Conservation (phyloP, 352 stramenopile species). For the Elongisporangium senticosum region DNA sequence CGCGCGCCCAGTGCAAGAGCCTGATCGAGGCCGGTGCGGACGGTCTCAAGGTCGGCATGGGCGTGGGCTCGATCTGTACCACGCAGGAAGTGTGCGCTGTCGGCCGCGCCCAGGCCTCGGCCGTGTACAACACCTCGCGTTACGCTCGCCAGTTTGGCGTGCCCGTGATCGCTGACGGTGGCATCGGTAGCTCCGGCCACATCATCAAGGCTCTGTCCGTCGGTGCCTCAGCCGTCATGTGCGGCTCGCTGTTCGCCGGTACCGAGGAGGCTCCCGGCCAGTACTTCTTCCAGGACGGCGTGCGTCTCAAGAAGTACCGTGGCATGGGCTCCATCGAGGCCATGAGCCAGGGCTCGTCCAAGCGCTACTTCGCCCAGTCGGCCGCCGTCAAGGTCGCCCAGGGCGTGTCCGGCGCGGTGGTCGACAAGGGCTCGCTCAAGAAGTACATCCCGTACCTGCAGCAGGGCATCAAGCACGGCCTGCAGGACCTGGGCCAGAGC, state of each 20-base stretch:
- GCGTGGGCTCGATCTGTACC: slow-evolving; percentile 99
- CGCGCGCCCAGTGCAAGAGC: slow-evolving; percentile 95
- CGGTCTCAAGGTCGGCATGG: slow-evolving; percentile 99
- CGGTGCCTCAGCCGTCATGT: slow-evolving; percentile 98
- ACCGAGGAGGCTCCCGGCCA: slow-evolving; percentile 99
- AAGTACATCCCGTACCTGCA: slow-evolving; percentile 99
- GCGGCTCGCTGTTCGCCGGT: slow-evolving; percentile 98
- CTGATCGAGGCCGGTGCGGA: slow-evolving; percentile 99
- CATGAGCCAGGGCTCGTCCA: slow-evolving; percentile 96
- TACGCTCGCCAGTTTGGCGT: slow-evolving; percentile 96
- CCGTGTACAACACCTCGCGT: slow-evolving; percentile 97
- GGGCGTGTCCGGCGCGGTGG: slow-evolving; percentile 97
- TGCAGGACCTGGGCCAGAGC: slow-evolving; percentile 97
- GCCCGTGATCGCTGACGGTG: slow-evolving; percentile 98
- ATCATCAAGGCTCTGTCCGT: slow-evolving; percentile 98
- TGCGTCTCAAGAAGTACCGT: slow-evolving; percentile 99
- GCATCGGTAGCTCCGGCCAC: slow-evolving; percentile 97
- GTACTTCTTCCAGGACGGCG: slow-evolving; percentile 99
- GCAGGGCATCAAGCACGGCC: slow-evolving; percentile 97
- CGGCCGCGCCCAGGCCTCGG: slow-evolving; percentile 96
- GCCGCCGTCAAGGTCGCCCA: slow-evolving; percentile 98
- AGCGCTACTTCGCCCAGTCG: slow-evolving; percentile 89
- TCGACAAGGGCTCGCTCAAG: slow-evolving; percentile 98
- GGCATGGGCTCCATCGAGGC: slow-evolving; percentile 99
- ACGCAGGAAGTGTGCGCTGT: slow-evolving; percentile 99